Conservation (phyloP, 2,329 filamentous ascomycete species). For the Penicillium sp. region DNA sequence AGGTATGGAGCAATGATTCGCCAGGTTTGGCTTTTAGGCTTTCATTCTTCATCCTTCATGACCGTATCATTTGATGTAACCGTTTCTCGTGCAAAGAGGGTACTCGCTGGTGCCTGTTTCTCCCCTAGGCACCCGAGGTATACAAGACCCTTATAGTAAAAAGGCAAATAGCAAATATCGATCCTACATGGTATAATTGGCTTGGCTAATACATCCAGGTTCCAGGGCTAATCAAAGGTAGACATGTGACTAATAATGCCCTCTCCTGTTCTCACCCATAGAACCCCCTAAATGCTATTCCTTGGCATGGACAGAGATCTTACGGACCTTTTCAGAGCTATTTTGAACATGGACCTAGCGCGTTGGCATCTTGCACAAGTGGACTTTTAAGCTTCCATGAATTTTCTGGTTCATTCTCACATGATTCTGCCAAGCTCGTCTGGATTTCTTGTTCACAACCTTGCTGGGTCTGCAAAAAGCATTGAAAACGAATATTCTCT, state of each 20-base stretch:
- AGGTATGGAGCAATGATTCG: background rate
- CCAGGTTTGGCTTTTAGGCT: slow-evolving; percentile 2
- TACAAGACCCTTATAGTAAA: background rate
- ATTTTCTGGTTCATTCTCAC: slow-evolving; percentile 2
- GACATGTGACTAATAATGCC: too few relatives aligned
- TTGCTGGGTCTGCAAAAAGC: background rate
- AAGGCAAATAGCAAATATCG: too few relatives aligned
- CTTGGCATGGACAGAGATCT: too few relatives aligned
- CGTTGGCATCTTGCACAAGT: background rate
- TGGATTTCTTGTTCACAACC: background rate
- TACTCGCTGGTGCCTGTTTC: slow-evolving; percentile 14
- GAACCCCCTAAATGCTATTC: too few relatives aligned
- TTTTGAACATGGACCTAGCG: background rate
- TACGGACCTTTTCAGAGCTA: background rate
- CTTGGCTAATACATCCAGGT: too few relatives aligned
- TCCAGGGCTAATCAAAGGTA: too few relatives aligned
- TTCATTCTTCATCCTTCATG: background rate
- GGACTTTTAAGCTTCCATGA: background rate
- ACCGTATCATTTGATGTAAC: background rate
- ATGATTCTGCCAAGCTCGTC: slow-evolving; percentile 1
- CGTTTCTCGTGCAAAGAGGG: slow-evolving; percentile 6
- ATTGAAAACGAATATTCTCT: background rate
- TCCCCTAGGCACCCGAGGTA: slow-evolving; percentile 19
- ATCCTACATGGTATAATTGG: too few relatives aligned
- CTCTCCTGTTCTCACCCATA: too few relatives aligned